Evolutionary conservation across 805 yeast species (phyloP).

Genomic region (Yamadazyma olivae): DNA sequence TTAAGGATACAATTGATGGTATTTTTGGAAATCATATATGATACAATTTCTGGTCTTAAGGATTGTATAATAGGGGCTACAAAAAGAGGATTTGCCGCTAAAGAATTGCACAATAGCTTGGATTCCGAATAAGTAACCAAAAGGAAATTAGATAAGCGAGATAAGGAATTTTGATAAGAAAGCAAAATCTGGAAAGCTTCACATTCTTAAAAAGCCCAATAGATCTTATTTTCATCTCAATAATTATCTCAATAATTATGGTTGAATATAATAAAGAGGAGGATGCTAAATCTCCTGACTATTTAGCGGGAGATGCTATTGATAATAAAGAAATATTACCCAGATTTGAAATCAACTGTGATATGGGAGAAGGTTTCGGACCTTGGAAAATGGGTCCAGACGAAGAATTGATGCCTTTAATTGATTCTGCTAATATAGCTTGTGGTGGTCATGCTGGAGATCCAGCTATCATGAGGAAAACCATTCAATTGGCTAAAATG

Average conservation of each 20-base stretch:
- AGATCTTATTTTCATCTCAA: too few species aligned
- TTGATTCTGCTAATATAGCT: conserved; percentile 38
- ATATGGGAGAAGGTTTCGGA: conserved; percentile 38
- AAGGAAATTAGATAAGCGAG: too few species aligned
- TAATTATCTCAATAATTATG: neutral
- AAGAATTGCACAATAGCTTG: too few species aligned
- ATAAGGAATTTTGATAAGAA: too few species aligned
- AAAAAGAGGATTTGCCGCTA: neutral
- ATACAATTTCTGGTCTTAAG: too few species aligned
- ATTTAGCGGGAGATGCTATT: conserved; percentile 9
- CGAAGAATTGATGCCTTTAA: conserved; percentile 36
- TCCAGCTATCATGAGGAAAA: conserved; percentile 30
- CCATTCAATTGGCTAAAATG: conserved; percentile 31
- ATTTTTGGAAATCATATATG: too few species aligned
- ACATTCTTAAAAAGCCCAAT: too few species aligned
- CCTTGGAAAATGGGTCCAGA: conserved; percentile 38
- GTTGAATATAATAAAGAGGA: neutral
- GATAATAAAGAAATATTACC: conserved; percentile 14
- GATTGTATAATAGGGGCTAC: too few species aligned
- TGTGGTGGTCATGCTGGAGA: conserved; percentile 44
- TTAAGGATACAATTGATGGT: too few species aligned
- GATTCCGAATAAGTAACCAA: too few species aligned
- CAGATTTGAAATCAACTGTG: conserved; percentile 28
- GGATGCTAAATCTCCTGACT: conserved; percentile 9
- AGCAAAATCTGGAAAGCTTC: too few species aligned